A percentile compares a stretch with the other conserved stretches of the same genome.
phyloP scores from a whole-genome alignment of 805 yeast genomes.

The Candida khao-thaluensis region DNA sequence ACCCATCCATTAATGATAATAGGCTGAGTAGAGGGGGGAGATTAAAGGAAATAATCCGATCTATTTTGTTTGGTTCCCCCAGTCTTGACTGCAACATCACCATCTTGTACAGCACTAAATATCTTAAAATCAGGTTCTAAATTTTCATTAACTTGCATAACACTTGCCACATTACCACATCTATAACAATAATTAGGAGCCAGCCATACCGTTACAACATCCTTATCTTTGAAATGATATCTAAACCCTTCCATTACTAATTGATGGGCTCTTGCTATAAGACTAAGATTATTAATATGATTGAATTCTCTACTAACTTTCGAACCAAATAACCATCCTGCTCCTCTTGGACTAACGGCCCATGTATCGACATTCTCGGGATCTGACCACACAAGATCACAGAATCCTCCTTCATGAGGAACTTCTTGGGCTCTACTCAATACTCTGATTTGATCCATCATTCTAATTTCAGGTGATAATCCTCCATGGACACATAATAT shows the following conservation, averaged over 20 bases:
- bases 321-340: constrained; percentile 96
- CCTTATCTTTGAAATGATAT: constrained; percentile 93
- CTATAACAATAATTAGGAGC: constrained; percentile 97
- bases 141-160: constrained; percentile 90
- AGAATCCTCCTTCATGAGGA: constrained; percentile 98
- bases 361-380: constrained; percentile 97
- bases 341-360: constrained; percentile 98
- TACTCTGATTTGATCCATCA: constrained; percentile 95
- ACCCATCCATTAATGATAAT: background rate
- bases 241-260: constrained; percentile 98
- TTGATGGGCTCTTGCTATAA: constrained; percentile 96
- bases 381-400: constrained; percentile 96
- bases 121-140: constrained; percentile 88
- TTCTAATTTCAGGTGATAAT: constrained; percentile 91
- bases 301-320: constrained; percentile 94
- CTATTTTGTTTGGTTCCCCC: constrained; percentile 42
- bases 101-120: constrained; percentile 94
- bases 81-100: constrained; percentile 44
- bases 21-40: too few species aligned
- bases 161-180: constrained; percentile 98
- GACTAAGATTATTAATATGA: constrained; percentile 83
- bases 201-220: constrained; percentile 97
- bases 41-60: constrained; percentile 43
- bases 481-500: constrained; percentile 98
- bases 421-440: constrained; percentile 95